These are phyloP conservation scores for Panellus pusillus DNA, from an alignment of 768 basidiomycete species.

Conservation along the genomic window DNA sequence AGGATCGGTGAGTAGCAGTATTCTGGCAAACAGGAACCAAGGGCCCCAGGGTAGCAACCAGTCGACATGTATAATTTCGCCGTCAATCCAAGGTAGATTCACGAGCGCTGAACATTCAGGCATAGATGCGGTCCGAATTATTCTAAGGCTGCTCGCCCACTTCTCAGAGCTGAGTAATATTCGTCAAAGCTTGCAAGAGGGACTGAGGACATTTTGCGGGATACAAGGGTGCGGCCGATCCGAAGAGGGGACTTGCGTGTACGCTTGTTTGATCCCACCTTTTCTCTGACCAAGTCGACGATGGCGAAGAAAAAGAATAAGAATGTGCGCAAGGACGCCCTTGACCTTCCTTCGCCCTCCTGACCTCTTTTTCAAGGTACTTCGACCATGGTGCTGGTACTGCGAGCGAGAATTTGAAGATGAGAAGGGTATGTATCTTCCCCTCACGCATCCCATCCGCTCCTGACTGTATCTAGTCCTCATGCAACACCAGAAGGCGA, in stretches of 20 bases:
- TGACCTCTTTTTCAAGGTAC: conserved; percentile 47
- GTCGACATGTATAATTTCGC: no score
- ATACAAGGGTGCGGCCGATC: no score
- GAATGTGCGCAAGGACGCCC: conserved; percentile 37
- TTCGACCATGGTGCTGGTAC: conserved; percentile 98
- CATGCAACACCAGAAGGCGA: conserved; percentile 99
- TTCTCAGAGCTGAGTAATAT: no score
- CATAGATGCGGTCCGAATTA: no score
- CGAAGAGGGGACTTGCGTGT: no score
- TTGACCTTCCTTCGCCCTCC: background rate
- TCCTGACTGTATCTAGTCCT: conserved; percentile 57
- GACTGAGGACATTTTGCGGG: no score
- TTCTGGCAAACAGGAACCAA: no score
- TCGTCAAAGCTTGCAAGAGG: background rate
- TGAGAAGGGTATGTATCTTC: conserved; percentile 79
- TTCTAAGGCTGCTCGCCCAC: no score
- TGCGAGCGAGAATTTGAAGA: conserved; percentile 99
- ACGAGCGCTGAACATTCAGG: no score
- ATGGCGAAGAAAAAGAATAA: conserved; percentile 65
- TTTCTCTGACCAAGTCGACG: background rate
- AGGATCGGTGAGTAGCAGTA: no score
- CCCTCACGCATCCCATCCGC: conserved; percentile 1
- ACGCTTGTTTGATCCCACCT: background rate
- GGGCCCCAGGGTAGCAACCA: no score
- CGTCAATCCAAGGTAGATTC: no score